A percentile compares a stretch with the other conserved stretches of the same genome.
These are phyloP conservation scores for Trichosanthes truncata DNA, from an alignment of 306 rosid genomes.

Conservation along the genomic window DNA sequence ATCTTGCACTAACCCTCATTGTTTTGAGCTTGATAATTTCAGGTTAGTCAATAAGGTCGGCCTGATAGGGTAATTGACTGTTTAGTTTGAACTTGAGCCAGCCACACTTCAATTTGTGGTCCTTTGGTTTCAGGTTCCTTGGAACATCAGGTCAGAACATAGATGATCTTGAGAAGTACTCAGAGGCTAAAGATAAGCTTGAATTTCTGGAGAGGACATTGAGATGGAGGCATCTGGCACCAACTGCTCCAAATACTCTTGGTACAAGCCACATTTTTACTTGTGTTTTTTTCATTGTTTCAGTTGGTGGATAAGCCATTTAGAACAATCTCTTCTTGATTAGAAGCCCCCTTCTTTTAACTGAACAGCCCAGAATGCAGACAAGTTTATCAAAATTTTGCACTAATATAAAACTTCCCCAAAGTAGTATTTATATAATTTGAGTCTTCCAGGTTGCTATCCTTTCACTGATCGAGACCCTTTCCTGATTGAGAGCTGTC, in stretches of 20 bases:
- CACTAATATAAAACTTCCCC: neutral
- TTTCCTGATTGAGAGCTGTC: slow-evolving; percentile 79
- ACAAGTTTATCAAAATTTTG: slow-evolving; percentile 3
- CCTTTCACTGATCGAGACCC: slow-evolving; percentile 87
- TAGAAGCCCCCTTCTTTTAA: neutral
- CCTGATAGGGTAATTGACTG: neutral
- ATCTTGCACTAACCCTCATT: slow-evolving; percentile 89
- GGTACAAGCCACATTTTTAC: slow-evolving; percentile 37
- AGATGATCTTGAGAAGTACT: slow-evolving; percentile 83
- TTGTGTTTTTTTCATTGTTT: slow-evolving; percentile 5
- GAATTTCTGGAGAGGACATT: slow-evolving; percentile 91
- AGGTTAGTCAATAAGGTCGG: slow-evolving; percentile 33
- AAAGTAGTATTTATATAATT: neutral
- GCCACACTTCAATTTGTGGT: slow-evolving; percentile 9
- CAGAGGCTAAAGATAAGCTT: slow-evolving; percentile 69
- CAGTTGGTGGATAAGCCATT: neutral
- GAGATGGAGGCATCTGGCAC: slow-evolving; percentile 95
- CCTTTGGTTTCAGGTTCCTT: slow-evolving; percentile 55
- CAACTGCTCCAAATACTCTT: slow-evolving; percentile 96
- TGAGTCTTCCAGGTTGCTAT: slow-evolving; percentile 67
- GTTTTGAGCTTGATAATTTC: slow-evolving; percentile 70
- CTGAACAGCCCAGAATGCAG: neutral
- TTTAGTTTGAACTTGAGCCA: slow-evolving; percentile 9
- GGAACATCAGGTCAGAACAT: slow-evolving; percentile 93
- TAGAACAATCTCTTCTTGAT: neutral